Evolutionary conservation across 805 yeast species (phyloP), one percentile per base, ranked within the genome.

Genomic region (Osmozyma mogii): DNA sequence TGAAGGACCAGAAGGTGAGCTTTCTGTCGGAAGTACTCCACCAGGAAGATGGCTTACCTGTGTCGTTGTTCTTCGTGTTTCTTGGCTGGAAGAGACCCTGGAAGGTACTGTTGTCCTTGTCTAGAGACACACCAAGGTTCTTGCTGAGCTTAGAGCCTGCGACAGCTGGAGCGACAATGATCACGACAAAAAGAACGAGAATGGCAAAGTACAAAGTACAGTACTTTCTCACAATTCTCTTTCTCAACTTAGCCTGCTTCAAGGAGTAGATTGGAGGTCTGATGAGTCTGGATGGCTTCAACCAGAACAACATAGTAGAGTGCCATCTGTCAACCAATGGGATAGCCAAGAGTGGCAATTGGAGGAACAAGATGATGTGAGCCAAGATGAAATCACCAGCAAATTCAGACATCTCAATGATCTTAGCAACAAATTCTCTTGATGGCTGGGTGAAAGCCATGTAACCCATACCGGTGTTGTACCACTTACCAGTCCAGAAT

Each of bases 401-500:
- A 58, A 94, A 92, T 64, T 87, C 89, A 31, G 95, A 84, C 69
- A 84, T 61, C 66, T 92, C 99, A 47, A 89, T 84, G 40, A 80
- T 72, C 74, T 92, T 92, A 44, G 96, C 96, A 50, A 76, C 71
- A 52, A 84, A 84, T 67, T 92, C 99, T 71, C 99, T 84, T 30
- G 83, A 54, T 39, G 98, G 98, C 67, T 89, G 97, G 19, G 97
- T 79, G 70, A 83, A 74, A 13, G 96, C 95, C 72, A 80, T 76
- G 75, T 79, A 77, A 36, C 97, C 98, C 60, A 89, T 64, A 52
- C 95, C 92, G 37, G 84, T 70, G 36, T 94, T 92, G 58, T 88
- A 87, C 99, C 99, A 92, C 63, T 87, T 88, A 72, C 99, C 99
- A 35, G 95, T 84, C 99, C 99, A 92, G 94, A 94, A 92, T 17